A percentile compares a stretch with the other conserved stretches of the same genome.
These are phyloP conservation scores for Paramyrothecium sp. DNA, from an alignment of 2,329 filamentous ascomycete species.

Conservation along the genomic window DNA sequence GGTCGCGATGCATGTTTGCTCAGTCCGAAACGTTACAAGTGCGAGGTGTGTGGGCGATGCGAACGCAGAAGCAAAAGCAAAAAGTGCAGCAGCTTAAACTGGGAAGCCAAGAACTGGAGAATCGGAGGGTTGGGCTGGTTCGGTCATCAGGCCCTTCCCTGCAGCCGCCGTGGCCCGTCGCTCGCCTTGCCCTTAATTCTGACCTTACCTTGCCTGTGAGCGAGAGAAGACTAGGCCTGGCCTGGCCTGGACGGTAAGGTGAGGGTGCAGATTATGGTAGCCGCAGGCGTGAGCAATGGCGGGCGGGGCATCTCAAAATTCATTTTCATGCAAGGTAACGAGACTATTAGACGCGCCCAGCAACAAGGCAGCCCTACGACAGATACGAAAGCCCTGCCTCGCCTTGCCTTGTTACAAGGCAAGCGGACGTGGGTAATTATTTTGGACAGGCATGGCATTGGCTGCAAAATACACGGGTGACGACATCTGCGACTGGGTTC, in stretches of 20 bases:
- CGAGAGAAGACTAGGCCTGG: no score
- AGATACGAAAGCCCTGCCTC: background rate
- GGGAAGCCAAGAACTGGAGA: background rate
- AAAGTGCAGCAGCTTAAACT: background rate
- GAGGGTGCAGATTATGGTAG: background rate
- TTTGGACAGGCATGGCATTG: no score
- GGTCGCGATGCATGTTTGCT: slow-evolving; percentile 13
- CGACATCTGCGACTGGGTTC: no score
- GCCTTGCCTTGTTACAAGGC: no score
- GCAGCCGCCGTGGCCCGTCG: background rate
- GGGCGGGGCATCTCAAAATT: slow-evolving; percentile 1
- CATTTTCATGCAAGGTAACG: background rate
- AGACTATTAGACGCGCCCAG: background rate
- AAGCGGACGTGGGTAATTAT: no score
- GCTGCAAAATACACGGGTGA: no score
- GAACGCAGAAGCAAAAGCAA: slow-evolving; percentile 1
- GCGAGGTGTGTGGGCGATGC: slow-evolving; percentile 1
- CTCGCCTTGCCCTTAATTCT: no score
- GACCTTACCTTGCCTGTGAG: no score
- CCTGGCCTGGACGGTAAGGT: background rate
- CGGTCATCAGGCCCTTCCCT: background rate
- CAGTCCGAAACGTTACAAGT: background rate
- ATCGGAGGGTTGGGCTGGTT: background rate
- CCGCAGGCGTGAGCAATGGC: background rate
- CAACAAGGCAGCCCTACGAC: background rate